Evolutionary conservation across 345 rosid species (phyloP), one percentile per base, ranked within the genome.

Genomic region (Acer negundo): DNA sequence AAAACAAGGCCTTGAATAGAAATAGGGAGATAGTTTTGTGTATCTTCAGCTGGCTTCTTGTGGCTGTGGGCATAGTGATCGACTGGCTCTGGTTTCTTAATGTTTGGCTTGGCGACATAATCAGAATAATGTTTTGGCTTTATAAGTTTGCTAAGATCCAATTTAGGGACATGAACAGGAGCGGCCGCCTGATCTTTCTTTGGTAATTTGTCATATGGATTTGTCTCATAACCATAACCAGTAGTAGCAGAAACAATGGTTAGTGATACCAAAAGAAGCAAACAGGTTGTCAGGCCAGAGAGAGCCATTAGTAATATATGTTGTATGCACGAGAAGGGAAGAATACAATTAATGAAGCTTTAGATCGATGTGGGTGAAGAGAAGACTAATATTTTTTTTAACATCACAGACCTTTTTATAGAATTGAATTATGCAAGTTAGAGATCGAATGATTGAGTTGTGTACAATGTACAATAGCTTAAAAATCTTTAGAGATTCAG

Each of bases 41-140:
- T 8, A 42, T 0, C 10, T 6, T 42, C 46, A 6, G 9, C 46
- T 0, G 46, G 46, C 46, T 42, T 42, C 46, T 42, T 42, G 55
- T 28, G 31, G 31, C 31, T 28, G 31, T 28, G 31, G 31, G 3
- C 31, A 28, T 28, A 28, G 3, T 1, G 35, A 65, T 73, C 79
- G 75, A 76, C 79, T 74, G 83, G 80, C 76, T 20, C 53, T 17
- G 53, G 53, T 13, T 47, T 12, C 15, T 47, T 47, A 47, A 47
- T 11, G 53, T 47, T 47, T 74, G 83, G 80, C 78, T 20, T 70
- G 19, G 77, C 62, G 35, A 26, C 53, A 44, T 24, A 11, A 9
- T 17, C 62, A 7, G 35, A 47, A 26, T 31, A 28, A 28, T 28
- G 38, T 28, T 71, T 55, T 19, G 74, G 75, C 40, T 72, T 72